Base-by-base conservation (phyloP, 192 early-diverging fungal genomes). In the Coemansia sp. region DNA sequence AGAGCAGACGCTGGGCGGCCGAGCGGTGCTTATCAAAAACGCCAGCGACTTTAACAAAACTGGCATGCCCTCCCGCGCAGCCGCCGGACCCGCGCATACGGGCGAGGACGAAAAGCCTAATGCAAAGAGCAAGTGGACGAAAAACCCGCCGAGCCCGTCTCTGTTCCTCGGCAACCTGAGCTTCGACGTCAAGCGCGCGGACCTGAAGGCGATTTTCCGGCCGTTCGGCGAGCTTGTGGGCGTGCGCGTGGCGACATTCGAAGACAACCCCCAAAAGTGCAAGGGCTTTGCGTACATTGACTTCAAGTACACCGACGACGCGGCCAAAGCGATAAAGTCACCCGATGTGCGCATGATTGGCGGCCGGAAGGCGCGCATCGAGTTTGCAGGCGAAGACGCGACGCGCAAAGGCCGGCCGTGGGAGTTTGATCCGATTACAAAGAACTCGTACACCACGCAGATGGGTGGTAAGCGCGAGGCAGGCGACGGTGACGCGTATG, bases 221-320 rank as follows among this genome's bases (percentile, higher is more conserved):
- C 72, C 71, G 49, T 86, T 77, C 48, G 89, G 87, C 29, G 71
- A 83, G 58, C 83, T 90, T 27, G 74, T 83, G 16, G 84, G 83
- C n/a, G 85, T 91, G 12, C 74, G 88, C 16, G 56, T 91, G 52
- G 86, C 84, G 1, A 87, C 88, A 1, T 91, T 91, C 53, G 83
- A 91, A 58, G 89, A 91, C 58, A 81, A 79, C 32, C 71, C 81
- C 44, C 85, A 86, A 58, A 89, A 88, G 63, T 89, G 86, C 81
- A 89, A 88, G 74, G 89, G 89, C 19, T 90, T 90, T 58, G 88
- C 72, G 1, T 90, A 90, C 56, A 75, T 90, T 55, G 87, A 90
- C 48, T 90, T 82, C 42, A 81, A 77, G 56, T 72, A 65, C 29
- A 80, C 83, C 0, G 88, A 85, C 35, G 83, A 81, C 27, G 86